These are phyloP conservation scores for Rosa chinensis DNA, from an alignment of 306 rosid species.

Conservation along the genomic window DNA sequence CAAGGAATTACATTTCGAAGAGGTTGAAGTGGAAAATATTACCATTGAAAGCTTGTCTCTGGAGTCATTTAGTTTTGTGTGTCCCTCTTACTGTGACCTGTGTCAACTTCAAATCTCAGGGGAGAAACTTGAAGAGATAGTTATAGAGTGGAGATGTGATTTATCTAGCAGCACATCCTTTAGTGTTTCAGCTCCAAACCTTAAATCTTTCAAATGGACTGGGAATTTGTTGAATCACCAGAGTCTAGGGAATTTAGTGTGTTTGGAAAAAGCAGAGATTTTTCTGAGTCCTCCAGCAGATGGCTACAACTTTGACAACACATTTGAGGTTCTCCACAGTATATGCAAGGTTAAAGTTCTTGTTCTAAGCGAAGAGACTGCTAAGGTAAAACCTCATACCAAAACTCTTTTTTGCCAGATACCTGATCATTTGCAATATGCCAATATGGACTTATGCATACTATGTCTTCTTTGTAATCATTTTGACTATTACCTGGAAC, in stretches of 20 bases:
- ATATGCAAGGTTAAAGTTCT: conserved; percentile 4
- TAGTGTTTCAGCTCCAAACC: conserved; percentile 11
- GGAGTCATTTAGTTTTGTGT: conserved; percentile 12
- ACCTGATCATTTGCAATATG: not conserved
- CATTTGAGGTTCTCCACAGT: conserved; percentile 14
- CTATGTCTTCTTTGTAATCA: not conserved
- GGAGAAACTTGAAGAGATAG: not conserved
- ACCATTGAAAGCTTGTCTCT: conserved; percentile 7
- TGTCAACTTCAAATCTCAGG: conserved; percentile 3
- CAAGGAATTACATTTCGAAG: conserved; percentile 8
- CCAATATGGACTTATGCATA: not conserved
- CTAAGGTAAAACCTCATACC: not conserved
- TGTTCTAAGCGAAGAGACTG: not conserved
- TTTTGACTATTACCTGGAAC: not conserved
- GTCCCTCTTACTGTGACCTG: not conserved
- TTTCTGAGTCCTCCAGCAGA: not conserved
- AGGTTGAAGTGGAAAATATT: not conserved
- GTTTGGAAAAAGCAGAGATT: conserved; percentile 10
- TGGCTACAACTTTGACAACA: not conserved
- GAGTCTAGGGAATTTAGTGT: not conserved
- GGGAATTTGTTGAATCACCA: conserved; percentile 11
- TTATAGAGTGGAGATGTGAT: conserved; percentile 8
- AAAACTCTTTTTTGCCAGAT: not conserved
- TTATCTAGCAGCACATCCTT: conserved; percentile 1
- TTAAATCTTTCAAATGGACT: conserved; percentile 2